Conservation (phyloP, 2,329 filamentous ascomycete genomes). For the Fusarium verrucosum region DNA sequence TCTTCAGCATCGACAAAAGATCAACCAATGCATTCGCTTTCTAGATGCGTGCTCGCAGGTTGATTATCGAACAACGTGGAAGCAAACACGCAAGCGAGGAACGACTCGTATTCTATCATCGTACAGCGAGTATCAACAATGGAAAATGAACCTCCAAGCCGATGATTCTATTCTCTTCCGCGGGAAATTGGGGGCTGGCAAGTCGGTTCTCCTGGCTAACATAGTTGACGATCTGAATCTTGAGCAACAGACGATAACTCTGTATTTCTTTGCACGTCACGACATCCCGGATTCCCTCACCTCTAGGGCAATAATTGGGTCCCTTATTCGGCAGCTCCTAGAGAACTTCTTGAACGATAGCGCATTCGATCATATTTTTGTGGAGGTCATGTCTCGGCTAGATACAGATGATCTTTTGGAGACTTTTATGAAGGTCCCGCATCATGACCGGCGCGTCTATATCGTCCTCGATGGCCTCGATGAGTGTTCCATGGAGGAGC, state of each 20-base stretch:
- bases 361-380: background rate
- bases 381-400: rapidly evolving
- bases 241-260: rapidly evolving
- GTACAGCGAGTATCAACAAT: conserved; percentile 19
- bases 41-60: conserved; percentile 55
- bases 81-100: conserved; percentile 53
- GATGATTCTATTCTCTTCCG: conserved; percentile 47
- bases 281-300: conserved; percentile 45
- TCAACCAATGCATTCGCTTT: conserved; percentile 36
- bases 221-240: conserved; percentile 52
- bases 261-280: conserved; percentile 49
- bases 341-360: rapidly evolving
- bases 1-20: background rate
- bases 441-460: background rate
- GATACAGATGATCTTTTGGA: background rate
- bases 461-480: conserved; percentile 34
- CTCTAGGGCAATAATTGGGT: conserved; percentile 46
- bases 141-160: conserved; percentile 9
- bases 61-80: conserved; percentile 53
- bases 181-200: conserved; percentile 56
- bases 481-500: conserved; percentile 6
- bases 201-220: conserved; percentile 57
- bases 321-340: conserved; percentile 49
- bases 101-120: conserved; percentile 41
- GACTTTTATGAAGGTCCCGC: background rate